phyloP scores from a whole-genome alignment of 225 moss, liverwort and hornwort genomes.

The Sphagnum contortum region DNA sequence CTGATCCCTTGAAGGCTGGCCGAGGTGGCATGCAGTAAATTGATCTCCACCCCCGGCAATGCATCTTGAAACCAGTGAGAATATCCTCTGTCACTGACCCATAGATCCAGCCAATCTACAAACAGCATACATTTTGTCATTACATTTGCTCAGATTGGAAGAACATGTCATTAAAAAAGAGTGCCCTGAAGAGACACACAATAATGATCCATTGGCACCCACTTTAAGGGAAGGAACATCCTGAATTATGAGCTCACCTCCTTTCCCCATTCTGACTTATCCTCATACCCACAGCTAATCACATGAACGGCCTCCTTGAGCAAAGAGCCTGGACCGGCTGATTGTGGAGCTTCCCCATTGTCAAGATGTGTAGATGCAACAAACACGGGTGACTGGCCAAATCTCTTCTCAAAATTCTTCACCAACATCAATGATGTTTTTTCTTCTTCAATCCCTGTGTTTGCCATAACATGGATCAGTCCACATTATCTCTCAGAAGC shows the following conservation, averaged over 20 bases:
- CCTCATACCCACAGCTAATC: conserved; percentile 94
- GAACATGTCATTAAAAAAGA: too few species aligned
- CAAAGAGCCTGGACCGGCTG: conserved; percentile 81
- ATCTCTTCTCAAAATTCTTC: conserved; percentile 86
- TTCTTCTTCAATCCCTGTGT: conserved; percentile 53
- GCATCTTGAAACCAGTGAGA: conserved; percentile 96
- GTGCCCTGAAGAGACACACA: too few species aligned
- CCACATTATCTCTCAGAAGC: too few species aligned
- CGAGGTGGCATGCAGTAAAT: conserved; percentile 88
- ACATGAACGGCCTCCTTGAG: conserved; percentile 95
- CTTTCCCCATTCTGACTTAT: conserved; percentile 96
- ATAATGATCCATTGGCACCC: too few species aligned
- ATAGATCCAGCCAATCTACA: conserved; percentile 93
- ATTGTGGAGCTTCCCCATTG: conserved; percentile 73
- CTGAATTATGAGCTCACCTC: conserved; percentile 30
- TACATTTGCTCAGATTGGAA: too few species aligned
- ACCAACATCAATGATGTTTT: conserved; percentile 72
- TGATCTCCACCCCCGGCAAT: conserved; percentile 91
- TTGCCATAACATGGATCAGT: background rate
- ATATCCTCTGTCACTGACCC: conserved; percentile 98
- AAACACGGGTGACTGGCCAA: conserved; percentile 89
- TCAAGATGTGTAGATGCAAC: conserved; percentile 76
- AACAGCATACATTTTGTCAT: too few species aligned
- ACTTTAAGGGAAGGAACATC: too few species aligned
- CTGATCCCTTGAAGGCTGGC: conserved; percentile 91